phyloP scores from a whole-genome alignment of 2,329 filamentous ascomycete species.

The Phialophora tarda region DNA sequence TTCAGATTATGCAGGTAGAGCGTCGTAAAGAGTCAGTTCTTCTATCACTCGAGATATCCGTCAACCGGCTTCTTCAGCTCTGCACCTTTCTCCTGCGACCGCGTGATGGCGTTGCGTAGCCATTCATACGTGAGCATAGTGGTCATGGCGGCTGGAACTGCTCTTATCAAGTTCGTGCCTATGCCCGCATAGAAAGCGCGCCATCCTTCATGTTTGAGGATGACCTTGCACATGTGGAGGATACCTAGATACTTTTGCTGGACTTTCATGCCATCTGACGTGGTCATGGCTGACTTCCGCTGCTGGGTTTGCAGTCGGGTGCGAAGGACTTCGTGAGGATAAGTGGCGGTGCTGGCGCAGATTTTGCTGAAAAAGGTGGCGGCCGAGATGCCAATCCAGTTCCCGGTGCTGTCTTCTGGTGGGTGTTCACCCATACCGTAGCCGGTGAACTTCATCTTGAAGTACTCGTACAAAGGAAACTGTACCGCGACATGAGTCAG shows the following conservation, averaged over 20 bases:
- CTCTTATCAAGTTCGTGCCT: conserved; percentile 96
- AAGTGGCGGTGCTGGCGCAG: conserved; percentile 90
- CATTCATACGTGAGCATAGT: conserved; percentile 98
- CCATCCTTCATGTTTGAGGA: conserved; percentile 91
- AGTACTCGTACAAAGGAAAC: conserved; percentile 92
- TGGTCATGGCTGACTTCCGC: conserved; percentile 60
- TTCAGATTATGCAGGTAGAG: neutral
- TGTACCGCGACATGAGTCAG: conserved; percentile 96
- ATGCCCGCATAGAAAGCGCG: conserved; percentile 95
- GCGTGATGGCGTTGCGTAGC: conserved; percentile 60
- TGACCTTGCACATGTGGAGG: conserved; percentile 79
- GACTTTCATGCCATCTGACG: conserved; percentile 64
- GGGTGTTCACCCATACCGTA: conserved; percentile 79
- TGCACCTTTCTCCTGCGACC: conserved; percentile 57
- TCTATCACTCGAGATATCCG: conserved; percentile 17
- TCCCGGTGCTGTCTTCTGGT: conserved; percentile 61
- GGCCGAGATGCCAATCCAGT: conserved; percentile 82
- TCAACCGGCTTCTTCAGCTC: conserved; percentile 28
- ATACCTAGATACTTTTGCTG: conserved; percentile 73
- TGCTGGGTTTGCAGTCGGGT: conserved; percentile 94
- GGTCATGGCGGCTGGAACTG: conserved; percentile 92
- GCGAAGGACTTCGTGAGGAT: conserved; percentile 94
- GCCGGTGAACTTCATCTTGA: conserved; percentile 90
- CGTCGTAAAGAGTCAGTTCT: neutral
- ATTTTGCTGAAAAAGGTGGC: conserved; percentile 95